phyloP scores from a whole-genome alignment of 2,329 filamentous ascomycete species.

The Acephala macrosclerotiorum region DNA sequence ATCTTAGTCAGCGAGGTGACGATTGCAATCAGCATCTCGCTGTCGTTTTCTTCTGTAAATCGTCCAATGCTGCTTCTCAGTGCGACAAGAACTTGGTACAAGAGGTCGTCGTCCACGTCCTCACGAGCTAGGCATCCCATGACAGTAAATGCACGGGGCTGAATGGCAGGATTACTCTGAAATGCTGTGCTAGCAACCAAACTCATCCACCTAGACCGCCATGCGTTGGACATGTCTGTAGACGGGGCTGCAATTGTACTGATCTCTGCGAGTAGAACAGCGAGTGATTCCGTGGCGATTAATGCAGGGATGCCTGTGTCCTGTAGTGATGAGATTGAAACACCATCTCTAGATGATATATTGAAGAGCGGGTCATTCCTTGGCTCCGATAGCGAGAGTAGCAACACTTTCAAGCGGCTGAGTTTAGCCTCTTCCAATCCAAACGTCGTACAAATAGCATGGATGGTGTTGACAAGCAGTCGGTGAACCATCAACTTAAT shows the following conservation, averaged over 20 bases:
- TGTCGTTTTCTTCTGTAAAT: conserved; percentile 69
- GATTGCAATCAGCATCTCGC: conserved; percentile 74
- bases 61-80: conserved; percentile 70
- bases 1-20: conserved; percentile 73
- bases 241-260: conserved; percentile 70
- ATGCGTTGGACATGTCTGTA: conserved; percentile 70
- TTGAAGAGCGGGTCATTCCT: conserved; percentile 64
- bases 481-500: conserved; percentile 67
- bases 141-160: conserved; percentile 72
- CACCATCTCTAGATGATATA: conserved; percentile 58
- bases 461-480: conserved; percentile 70
- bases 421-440: conserved; percentile 62
- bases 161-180: conserved; percentile 75
- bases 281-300: conserved; percentile 65
- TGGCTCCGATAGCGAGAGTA: conserved; percentile 67
- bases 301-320: conserved; percentile 51
- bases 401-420: conserved; percentile 54
- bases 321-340: conserved; percentile 61
- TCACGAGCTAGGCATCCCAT: conserved; percentile 77
- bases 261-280: conserved; percentile 67
- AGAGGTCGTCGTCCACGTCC: conserved; percentile 74
- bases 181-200: conserved; percentile 76
- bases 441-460: conserved; percentile 73
- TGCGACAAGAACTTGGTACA: conserved; percentile 75
- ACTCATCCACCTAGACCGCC: conserved; percentile 78